Percentiles rank a stretch among this genome's conserved stretches.
Evolutionary conservation across 2,329 filamentous ascomycete species (phyloP).

Genomic region (Trichophyton schoenleinii): DNA sequence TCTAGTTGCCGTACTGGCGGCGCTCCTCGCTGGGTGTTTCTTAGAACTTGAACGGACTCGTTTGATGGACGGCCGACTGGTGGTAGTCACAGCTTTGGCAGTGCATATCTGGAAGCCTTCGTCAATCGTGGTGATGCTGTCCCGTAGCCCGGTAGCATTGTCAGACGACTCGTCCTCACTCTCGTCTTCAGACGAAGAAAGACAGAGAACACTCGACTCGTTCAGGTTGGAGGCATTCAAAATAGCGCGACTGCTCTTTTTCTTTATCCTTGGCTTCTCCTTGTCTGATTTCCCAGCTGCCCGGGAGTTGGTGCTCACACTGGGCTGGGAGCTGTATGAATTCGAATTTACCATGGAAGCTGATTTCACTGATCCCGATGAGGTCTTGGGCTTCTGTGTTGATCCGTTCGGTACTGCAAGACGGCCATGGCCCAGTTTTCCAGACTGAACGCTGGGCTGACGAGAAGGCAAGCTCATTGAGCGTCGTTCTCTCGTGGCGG

Average conservation of each 20-base stretch:
- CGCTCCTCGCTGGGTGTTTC: slow-evolving; percentile 16
- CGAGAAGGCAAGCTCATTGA: not conserved
- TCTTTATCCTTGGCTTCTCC: slow-evolving; percentile 16
- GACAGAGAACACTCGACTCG: slow-evolving; percentile 35
- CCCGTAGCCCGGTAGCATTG: slow-evolving; percentile 18
- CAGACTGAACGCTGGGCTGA: not conserved
- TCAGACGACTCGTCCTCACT: slow-evolving; percentile 9
- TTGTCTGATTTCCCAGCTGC: not conserved
- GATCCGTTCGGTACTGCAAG: not conserved
- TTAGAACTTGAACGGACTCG: slow-evolving; percentile 20
- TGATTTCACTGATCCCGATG: not conserved
- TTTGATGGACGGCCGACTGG: slow-evolving; percentile 18
- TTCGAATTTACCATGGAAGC: not conserved
- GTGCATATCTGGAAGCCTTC: slow-evolving; percentile 34
- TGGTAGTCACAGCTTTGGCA: slow-evolving; percentile 27
- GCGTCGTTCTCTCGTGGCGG: not conserved
- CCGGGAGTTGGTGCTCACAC: not conserved
- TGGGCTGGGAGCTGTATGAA: not conserved
- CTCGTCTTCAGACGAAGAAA: slow-evolving; percentile 36
- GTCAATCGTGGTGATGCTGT: slow-evolving; percentile 29
- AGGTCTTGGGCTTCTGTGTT: not conserved
- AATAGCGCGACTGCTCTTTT: slow-evolving; percentile 29
- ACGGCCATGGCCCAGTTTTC: not conserved
- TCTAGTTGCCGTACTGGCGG: slow-evolving; percentile 11
- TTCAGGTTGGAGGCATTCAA: slow-evolving; percentile 31